Evolutionary conservation across 208 protist genomes (phyloP).

Genomic region (Leishmania aethiopica): DNA sequence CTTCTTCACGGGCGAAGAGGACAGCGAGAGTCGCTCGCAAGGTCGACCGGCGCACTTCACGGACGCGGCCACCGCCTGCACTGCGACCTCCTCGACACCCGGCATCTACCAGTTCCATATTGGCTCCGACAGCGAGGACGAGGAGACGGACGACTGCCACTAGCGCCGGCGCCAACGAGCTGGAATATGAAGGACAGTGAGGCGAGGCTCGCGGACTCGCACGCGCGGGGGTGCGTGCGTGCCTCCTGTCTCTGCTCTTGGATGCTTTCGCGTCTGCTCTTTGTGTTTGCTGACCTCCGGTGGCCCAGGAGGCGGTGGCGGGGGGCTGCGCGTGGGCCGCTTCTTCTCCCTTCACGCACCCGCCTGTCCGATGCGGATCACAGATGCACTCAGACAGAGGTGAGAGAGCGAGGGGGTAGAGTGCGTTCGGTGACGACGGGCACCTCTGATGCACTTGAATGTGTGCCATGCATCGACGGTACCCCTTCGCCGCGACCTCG

Average conservation of each 20-base stretch:
- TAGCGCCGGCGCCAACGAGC: background rate
- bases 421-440: background rate
- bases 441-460: background rate
- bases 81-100: background rate
- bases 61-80: background rate
- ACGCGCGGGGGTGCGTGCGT: background rate
- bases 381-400: background rate
- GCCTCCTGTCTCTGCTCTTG: background rate
- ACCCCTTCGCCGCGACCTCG: too few species aligned
- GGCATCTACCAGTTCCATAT: slow-evolving; percentile 31
- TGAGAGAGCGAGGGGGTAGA: background rate
- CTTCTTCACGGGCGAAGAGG: background rate
- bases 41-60: background rate
- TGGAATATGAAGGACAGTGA: background rate
- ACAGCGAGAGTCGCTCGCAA: background rate
- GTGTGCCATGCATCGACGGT: background rate
- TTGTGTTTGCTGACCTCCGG: background rate
- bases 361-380: background rate
- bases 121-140: slow-evolving; percentile 24
- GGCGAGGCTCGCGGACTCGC: background rate
- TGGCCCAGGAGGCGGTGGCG: too few species aligned
- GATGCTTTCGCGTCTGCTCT: background rate
- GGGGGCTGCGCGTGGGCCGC: too few species aligned
- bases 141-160: background rate
- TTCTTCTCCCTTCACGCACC: background rate